Conservation (phyloP, 768 basidiomycete species). For the Naematelia aurantialba region DNA sequence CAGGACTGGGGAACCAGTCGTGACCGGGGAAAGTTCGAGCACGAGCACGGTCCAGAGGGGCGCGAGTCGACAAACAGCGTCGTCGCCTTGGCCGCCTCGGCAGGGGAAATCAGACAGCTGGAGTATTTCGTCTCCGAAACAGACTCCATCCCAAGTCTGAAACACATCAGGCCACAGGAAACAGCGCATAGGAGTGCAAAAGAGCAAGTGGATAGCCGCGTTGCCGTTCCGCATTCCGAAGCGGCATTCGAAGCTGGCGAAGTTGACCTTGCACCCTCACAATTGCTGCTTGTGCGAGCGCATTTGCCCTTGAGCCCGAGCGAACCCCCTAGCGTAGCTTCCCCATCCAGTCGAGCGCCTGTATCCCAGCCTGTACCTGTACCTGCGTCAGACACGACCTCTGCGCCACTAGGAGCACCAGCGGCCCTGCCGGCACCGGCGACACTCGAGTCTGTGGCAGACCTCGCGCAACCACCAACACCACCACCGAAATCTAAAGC, state of each 20-base stretch:
- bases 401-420: background rate
- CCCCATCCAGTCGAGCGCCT: background rate
- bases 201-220: too few species aligned
- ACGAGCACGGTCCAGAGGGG: background rate
- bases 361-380: background rate
- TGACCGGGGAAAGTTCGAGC: background rate
- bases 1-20: background rate
- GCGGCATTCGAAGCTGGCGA: background rate
- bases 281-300: too few species aligned
- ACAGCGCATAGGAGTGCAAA: too few species aligned
- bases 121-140: too few species aligned
- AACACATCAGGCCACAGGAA: too few species aligned
- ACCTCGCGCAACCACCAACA: background rate
- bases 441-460: background rate
- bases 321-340: background rate
- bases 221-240: too few species aligned
- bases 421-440: background rate
- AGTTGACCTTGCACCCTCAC: background rate
- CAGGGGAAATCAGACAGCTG: background rate
- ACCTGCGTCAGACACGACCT: background rate
- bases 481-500: conserved; percentile 3
- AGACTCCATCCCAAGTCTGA: too few species aligned
- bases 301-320: too few species aligned
- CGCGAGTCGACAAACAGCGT: background rate
- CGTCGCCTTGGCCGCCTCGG: background rate